Conservation (phyloP, 495 filamentous ascomycete genomes). For the Daldinia bambusicola region DNA sequence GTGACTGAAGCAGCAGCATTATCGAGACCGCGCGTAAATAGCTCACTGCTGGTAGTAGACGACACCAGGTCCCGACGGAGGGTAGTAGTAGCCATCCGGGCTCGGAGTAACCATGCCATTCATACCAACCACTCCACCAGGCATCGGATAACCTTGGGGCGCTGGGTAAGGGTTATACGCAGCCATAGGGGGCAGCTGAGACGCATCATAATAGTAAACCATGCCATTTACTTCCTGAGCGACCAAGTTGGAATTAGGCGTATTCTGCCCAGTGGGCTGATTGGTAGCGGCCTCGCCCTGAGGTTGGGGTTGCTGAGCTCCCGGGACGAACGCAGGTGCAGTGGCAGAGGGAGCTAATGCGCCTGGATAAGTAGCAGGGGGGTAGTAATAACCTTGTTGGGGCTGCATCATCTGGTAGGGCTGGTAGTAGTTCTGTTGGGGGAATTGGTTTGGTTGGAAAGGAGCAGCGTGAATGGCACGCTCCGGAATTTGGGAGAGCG, state of each 20-base stretch:
- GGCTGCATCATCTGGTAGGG: constrained; percentile 62
- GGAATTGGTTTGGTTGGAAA: constrained; percentile 82
- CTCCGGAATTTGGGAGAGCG: constrained; percentile 93
- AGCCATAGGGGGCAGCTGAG: constrained; percentile 70
- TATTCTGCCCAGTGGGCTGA: constrained; percentile 54
- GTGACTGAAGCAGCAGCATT: constrained; percentile 17
- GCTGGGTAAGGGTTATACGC: constrained; percentile 61
- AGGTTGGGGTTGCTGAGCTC: constrained; percentile 62
- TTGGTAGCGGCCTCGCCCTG: constrained; percentile 54
- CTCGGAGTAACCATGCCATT: constrained; percentile 83
- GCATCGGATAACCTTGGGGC: constrained; percentile 60
- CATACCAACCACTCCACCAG: constrained; percentile 73
- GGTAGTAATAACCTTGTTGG: constrained; percentile 67
- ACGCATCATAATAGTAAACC: constrained; percentile 90
- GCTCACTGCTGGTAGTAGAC: constrained; percentile 73
- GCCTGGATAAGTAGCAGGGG: constrained; percentile 65
- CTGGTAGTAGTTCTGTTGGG: constrained; percentile 72
- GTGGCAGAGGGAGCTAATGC: constrained; percentile 64
- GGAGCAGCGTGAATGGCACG: constrained; percentile 91
- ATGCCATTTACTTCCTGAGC: constrained; percentile 94
- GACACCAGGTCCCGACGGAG: constrained; percentile 66
- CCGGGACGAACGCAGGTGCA: constrained; percentile 68
- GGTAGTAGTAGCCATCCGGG: constrained; percentile 77
- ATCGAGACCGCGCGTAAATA: background rate
- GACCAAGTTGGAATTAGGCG: constrained; percentile 72